Conservation (phyloP, 306 rosid genomes). For the Pyrus communis region DNA sequence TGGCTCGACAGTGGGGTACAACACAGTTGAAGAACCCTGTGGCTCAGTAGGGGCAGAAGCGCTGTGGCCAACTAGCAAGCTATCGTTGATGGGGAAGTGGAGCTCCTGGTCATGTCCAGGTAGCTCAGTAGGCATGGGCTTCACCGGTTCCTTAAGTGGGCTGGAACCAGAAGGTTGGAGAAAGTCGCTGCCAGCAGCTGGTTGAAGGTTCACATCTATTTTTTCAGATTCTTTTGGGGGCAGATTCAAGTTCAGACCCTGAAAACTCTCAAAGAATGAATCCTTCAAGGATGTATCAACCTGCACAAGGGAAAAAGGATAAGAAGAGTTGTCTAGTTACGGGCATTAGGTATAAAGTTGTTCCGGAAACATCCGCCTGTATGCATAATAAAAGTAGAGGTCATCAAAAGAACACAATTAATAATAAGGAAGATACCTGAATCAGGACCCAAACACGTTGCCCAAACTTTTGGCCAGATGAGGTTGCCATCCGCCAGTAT, state of each 20-base stretch:
- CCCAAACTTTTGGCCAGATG: constrained; percentile 73
- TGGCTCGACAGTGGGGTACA: background rate
- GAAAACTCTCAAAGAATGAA: constrained; percentile 32
- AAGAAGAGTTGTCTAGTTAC: background rate
- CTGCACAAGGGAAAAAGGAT: constrained; percentile 25
- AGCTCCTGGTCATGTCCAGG: constrained; percentile 27
- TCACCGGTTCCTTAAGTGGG: constrained; percentile 21
- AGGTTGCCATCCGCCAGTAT: constrained; percentile 75
- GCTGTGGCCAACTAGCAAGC: constrained; percentile 34
- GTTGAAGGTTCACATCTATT: constrained; percentile 38
- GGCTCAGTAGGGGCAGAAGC: background rate
- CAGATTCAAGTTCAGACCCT: constrained; percentile 52
- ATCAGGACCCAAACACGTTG: constrained; percentile 90
- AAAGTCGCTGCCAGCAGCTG: constrained; percentile 23
- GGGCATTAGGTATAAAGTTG: background rate
- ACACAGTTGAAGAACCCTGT: background rate
- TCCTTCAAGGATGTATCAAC: constrained; percentile 58
- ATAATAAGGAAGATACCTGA: constrained; percentile 37
- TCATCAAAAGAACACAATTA: background rate
- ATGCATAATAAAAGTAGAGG: background rate
- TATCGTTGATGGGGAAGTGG: constrained; percentile 26
- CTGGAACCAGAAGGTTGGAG: constrained; percentile 21
- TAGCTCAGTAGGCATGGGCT: constrained; percentile 23
- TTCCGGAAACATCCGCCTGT: constrained; percentile 52
- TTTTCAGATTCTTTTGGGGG: constrained; percentile 42